phyloP scores from a whole-genome alignment of 2,329 filamentous ascomycete genomes.

The Monosporascus sp. region DNA sequence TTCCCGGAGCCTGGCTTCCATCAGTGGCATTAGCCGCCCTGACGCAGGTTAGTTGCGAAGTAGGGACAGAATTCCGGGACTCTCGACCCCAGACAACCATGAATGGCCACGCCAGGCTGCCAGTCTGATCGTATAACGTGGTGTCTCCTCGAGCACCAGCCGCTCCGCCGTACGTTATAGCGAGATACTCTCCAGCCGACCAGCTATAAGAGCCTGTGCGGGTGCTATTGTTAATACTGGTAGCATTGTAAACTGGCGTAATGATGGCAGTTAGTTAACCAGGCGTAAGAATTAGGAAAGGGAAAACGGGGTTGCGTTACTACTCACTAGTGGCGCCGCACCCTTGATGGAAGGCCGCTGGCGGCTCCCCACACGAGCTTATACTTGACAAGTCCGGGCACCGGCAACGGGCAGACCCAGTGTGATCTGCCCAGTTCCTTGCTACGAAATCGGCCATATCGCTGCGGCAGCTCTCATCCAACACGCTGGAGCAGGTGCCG shows the following conservation, averaged over 20 bases:
- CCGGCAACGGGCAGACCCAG: not conserved
- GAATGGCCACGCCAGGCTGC: slow-evolving; percentile 1
- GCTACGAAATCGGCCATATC: not conserved
- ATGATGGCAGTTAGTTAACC: not conserved
- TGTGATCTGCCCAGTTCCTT: not conserved
- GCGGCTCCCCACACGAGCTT: not conserved
- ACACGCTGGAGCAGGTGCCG: not conserved
- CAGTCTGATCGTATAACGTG: not conserved
- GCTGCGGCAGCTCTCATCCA: not conserved
- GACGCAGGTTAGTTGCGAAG: not conserved
- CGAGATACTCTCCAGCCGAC: not conserved
- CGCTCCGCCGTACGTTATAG: not conserved
- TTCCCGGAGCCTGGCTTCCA: not conserved
- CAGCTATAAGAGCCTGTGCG: not conserved
- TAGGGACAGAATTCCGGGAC: not conserved
- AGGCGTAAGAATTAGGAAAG: not conserved
- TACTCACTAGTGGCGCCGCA: not conserved
- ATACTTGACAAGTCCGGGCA: not conserved
- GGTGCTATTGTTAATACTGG: not conserved
- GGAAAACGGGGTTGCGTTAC: not conserved
- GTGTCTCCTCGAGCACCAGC: not conserved
- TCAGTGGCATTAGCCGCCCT: not conserved
- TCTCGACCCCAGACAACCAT: slow-evolving; percentile 1
- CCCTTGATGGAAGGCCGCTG: not conserved
- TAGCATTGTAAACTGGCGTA: not conserved